These are phyloP conservation scores for Clonostachys chloroleuca DNA, from an alignment of 2,329 filamentous ascomycete genomes.

Conservation along the genomic window DNA sequence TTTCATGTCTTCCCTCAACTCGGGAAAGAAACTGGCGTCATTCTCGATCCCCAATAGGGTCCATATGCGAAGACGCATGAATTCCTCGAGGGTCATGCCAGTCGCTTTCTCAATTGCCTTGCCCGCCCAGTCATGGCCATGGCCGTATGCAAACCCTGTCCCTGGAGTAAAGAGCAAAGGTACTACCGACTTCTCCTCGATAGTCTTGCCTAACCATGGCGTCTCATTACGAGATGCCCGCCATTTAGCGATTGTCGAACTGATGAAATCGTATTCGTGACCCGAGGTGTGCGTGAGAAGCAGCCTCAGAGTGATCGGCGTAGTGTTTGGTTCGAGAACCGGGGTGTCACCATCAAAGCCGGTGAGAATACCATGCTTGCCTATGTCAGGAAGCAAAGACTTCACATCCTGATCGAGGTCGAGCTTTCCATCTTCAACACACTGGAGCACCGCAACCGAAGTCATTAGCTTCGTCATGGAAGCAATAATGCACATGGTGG, in stretches of 20 bases:
- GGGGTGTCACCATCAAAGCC: slow-evolving; percentile 19
- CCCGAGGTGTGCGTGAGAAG: slow-evolving; percentile 47
- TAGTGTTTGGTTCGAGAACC: slow-evolving; percentile 25
- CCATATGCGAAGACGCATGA: slow-evolving; percentile 30
- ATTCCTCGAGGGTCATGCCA: slow-evolving; percentile 24
- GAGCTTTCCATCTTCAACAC: slow-evolving; percentile 27
- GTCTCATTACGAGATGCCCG: slow-evolving; percentile 22
- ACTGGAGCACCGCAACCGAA: slow-evolving; percentile 27
- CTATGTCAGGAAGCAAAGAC: slow-evolving; percentile 13
- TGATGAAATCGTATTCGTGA: slow-evolving; percentile 33
- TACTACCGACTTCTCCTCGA: slow-evolving; percentile 7
- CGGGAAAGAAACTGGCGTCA: not conserved
- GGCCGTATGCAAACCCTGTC: slow-evolving; percentile 43
- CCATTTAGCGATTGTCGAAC: slow-evolving; percentile 34
- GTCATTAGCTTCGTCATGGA: slow-evolving; percentile 40
- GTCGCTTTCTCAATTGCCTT: slow-evolving; percentile 33
- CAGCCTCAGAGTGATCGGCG: slow-evolving; percentile 29
- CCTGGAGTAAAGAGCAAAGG: slow-evolving; percentile 40
- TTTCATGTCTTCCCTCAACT: not conserved
- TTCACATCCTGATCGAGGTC: slow-evolving; percentile 30
- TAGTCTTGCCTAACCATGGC: slow-evolving; percentile 20
- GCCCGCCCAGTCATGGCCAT: slow-evolving; percentile 41
- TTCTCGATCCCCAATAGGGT: slow-evolving; percentile 22
- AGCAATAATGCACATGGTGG: slow-evolving; percentile 10
- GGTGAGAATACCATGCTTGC: not conserved